Evolutionary conservation across 257 asterid genomes (phyloP).

Genomic region (Solanum pimpinellifolium): DNA sequence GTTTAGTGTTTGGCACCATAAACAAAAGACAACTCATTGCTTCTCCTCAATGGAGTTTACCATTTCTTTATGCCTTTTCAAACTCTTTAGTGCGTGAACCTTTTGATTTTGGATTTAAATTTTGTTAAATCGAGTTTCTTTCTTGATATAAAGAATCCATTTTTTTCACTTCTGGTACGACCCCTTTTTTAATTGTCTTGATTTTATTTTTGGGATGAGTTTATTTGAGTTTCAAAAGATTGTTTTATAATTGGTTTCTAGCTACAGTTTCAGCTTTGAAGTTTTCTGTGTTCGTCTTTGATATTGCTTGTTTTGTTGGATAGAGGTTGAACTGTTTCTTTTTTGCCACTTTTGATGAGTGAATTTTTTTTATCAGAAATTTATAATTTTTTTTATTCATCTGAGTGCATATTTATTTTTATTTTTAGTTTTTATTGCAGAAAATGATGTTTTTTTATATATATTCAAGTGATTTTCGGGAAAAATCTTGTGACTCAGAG

Average conservation of each 20-base stretch:
- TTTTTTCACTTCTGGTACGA: not conserved
- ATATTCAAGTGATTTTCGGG: not conserved
- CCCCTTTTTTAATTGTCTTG: not conserved
- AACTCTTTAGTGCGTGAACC: not conserved
- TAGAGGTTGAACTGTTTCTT: not conserved
- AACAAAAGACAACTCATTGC: not conserved
- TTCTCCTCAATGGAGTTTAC: not conserved
- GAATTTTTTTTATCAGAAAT: not conserved
- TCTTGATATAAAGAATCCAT: not conserved
- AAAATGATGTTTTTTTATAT: not conserved
- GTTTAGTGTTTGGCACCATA: not conserved
- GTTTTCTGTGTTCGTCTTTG: not conserved
- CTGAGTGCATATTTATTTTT: not conserved
- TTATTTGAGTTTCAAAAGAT: not conserved
- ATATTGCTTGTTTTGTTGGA: not conserved
- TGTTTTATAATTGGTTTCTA: not conserved
- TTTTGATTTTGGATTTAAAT: not conserved
- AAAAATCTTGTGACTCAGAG: not conserved
- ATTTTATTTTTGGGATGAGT: not conserved
- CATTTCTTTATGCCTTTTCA: not conserved
- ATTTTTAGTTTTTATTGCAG: not conserved
- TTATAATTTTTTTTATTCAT: not conserved
- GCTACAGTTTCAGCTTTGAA: not conserved
- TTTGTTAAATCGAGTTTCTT: not conserved
- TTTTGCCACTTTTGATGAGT: not conserved